A percentile compares a stretch with the other conserved stretches of the same genome.
Evolutionary conservation across 2,329 filamentous ascomycete species (phyloP).

Genomic region (Trichoderma sp.): DNA sequence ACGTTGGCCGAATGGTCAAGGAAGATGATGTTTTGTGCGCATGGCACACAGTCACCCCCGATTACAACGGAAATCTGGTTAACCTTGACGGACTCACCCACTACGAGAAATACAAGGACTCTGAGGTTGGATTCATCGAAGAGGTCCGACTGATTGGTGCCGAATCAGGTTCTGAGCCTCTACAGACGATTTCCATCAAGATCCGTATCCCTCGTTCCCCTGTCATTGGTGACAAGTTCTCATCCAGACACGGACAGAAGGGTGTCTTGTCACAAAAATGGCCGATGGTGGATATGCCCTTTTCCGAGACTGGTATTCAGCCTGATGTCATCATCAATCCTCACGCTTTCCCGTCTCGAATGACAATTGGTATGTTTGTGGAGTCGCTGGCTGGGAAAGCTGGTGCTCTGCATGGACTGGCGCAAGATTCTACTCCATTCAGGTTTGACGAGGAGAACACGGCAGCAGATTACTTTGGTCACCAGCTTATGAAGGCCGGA

Average conservation of each 20-base stretch:
- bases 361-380: constrained; percentile 99
- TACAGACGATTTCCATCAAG: constrained; percentile 88
- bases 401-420: constrained; percentile 89
- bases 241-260: constrained; percentile 96
- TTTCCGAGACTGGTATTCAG: constrained; percentile 93
- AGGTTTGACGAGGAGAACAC: constrained; percentile 90
- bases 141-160: constrained; percentile 88
- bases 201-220: constrained; percentile 86
- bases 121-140: constrained; percentile 83
- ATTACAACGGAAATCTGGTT: constrained; percentile 72
- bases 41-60: constrained; percentile 81
- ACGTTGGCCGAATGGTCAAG: constrained; percentile 72
- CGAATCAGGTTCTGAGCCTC: constrained; percentile 77
- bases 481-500: constrained; percentile 90
- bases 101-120: constrained; percentile 92
- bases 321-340: constrained; percentile 99
- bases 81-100: constrained; percentile 85
- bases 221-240: constrained; percentile 98
- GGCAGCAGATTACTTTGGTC: constrained; percentile 90
- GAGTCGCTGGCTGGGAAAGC: constrained; percentile 95
- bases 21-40: constrained; percentile 85
- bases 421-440: constrained; percentile 94
- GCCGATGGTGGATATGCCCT: constrained; percentile 91
- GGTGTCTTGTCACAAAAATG: constrained; percentile 96
- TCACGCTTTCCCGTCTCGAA: constrained; percentile 97